Base-by-base conservation (phyloP, 768 basidiomycete genomes). In the Panaeolus cyanescens region DNA sequence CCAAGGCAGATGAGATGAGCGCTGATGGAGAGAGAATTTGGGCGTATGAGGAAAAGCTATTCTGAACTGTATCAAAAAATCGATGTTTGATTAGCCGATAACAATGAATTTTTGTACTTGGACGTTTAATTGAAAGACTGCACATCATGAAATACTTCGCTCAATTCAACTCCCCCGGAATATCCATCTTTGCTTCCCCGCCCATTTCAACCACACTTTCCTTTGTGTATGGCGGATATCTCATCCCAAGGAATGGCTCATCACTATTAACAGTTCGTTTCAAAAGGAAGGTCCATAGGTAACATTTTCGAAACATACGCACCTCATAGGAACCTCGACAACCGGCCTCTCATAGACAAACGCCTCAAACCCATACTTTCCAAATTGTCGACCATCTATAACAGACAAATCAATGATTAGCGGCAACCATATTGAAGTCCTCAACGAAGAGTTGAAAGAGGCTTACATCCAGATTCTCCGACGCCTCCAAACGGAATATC, bases 381-480 rank as follows among this genome's bases (percentile, higher is more conserved):
- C 70, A 13, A 74, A 45, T 64, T 88, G 84, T 22, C 75, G 71
- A 10, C 89, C 89, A 59, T 87, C 88, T 88, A 45, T 25, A n/a
- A 39, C 15, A 10, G n/a, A 2, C 15, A 36, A 54, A 19, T 15
- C 58, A 31, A 39, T 4, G 22, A 13, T 32, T 32, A 33, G 9
- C 3, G n/a, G 37, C 17, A 33, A 19, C 19, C 5, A 34, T 57
- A 17, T 25, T 22, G 12, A 25, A n/a, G 33, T n/a, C n/a, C n/a
- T n/a, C n/a, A n/a, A n/a, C n/a, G 28, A 5, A 5, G n/a, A 58
- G 54, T 40, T 36, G 56, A 45, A 40, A 20, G 22, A 31, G 8
- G 74, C 86, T 63, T 69, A 89, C 89, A 82, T 58, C 89, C 89
- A 1, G 88, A 89, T 67, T 84, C 83, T 30, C 89, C 88, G 2